phyloP scores from a whole-genome alignment of 306 rosid genomes.

The Citrullus amarus region DNA sequence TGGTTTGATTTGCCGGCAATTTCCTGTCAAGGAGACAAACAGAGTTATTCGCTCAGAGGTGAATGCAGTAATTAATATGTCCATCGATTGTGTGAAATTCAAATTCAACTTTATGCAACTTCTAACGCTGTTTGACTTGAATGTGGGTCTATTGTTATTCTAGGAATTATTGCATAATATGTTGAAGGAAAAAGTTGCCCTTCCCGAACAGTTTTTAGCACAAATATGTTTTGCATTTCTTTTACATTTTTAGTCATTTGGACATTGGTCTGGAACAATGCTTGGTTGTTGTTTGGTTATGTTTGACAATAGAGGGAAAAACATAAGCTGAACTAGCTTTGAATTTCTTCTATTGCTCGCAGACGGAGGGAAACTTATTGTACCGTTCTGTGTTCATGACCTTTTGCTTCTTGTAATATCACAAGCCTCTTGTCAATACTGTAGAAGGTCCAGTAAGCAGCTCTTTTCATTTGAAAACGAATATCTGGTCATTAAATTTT shows the following conservation, averaged over 20 bases:
- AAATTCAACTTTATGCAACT: neutral
- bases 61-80: slow-evolving; percentile 1
- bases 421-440: slow-evolving; percentile 7
- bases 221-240: neutral
- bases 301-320: neutral
- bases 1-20: slow-evolving; percentile 74
- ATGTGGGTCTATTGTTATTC: neutral
- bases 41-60: slow-evolving; percentile 72
- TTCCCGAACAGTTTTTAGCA: neutral
- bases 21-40: slow-evolving; percentile 83
- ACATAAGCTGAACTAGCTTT: neutral
- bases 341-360: neutral
- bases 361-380: neutral
- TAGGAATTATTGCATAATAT: neutral
- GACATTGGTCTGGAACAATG: neutral
- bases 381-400: neutral
- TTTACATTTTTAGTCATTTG: neutral
- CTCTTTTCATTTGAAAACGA: neutral
- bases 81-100: neutral
- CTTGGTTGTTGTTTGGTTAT: neutral
- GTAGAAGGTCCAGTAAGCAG: neutral
- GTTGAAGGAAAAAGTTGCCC: neutral
- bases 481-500: neutral
- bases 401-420: neutral
- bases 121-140: neutral